These are phyloP conservation scores for Bryoglossum gracile DNA, from an alignment of 495 filamentous ascomycete genomes.

Conservation along the genomic window DNA sequence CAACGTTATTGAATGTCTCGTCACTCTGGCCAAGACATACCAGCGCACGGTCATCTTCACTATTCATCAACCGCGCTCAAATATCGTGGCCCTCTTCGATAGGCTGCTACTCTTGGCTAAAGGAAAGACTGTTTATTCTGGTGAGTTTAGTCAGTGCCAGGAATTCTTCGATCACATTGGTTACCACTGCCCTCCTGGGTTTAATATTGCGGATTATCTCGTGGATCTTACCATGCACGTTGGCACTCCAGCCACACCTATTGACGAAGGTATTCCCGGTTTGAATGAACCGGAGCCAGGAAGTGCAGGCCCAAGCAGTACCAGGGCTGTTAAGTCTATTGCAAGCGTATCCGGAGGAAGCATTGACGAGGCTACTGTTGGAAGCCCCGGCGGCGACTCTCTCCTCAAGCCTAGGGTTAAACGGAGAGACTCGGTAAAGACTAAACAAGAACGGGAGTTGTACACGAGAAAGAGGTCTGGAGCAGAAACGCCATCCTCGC, in stretches of 20 bases:
- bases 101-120: conserved; percentile 83
- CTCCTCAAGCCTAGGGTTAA: conserved; percentile 53
- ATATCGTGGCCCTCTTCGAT: conserved; percentile 98
- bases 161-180: conserved; percentile 87
- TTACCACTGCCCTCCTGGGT: conserved; percentile 87
- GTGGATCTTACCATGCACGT: conserved; percentile 98
- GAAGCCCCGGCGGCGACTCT: conserved; percentile 53
- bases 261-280: conserved; percentile 48
- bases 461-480: conserved; percentile 73
- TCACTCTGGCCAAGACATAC: conserved; percentile 90
- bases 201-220: conserved; percentile 97
- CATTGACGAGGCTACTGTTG: conserved; percentile 45
- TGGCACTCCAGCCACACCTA: conserved; percentile 45
- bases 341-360: conserved; percentile 64
- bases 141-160: conserved; percentile 82
- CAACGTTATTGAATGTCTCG: conserved; percentile 93
- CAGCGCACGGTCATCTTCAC: conserved; percentile 96
- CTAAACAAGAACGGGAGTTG: conserved; percentile 81
- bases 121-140: conserved; percentile 88
- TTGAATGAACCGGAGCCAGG: conserved; percentile 34
- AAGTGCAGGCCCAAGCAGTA: conserved; percentile 78
- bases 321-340: conserved; percentile 84
- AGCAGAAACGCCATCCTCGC: conserved; percentile 59
- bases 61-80: conserved; percentile 98
- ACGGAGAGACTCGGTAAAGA: conserved; percentile 66